Percentiles rank a stretch among this genome's conserved stretches.
phyloP scores from a whole-genome alignment of 2,329 filamentous ascomycete genomes.

The Teratosphaeria destructans region DNA sequence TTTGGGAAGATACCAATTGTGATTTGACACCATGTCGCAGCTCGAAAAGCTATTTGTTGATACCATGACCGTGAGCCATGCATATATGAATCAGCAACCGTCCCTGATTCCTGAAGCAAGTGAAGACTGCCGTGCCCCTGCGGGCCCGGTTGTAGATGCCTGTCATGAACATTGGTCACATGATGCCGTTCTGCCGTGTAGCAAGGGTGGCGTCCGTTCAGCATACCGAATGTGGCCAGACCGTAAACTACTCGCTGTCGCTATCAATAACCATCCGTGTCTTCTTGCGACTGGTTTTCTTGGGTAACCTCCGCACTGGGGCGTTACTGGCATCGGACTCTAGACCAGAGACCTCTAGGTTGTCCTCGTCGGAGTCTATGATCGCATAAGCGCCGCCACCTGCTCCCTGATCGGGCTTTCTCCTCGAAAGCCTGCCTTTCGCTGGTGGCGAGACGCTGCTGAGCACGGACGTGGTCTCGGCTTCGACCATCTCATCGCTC shows the following conservation, averaged over 20 bases:
- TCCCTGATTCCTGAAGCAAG: neutral
- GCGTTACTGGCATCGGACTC: neutral
- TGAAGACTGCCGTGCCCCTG: neutral
- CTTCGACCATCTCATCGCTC: slow-evolving; percentile 30
- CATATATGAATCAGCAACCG: neutral
- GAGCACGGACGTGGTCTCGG: slow-evolving; percentile 19
- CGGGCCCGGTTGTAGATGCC: neutral
- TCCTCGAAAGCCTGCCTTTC: neutral
- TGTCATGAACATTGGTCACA: neutral
- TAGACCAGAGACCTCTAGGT: neutral
- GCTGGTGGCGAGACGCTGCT: neutral
- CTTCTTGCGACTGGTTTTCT: slow-evolving; percentile 6
- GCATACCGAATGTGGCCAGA: neutral
- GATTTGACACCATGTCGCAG: neutral
- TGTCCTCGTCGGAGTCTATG: neutral
- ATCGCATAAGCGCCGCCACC: neutral
- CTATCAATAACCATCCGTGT: slow-evolving; percentile 8
- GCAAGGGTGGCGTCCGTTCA: neutral
- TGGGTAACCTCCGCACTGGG: neutral
- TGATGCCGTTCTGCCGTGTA: neutral
- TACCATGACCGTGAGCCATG: neutral
- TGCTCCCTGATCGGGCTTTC: neutral
- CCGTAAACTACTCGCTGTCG: slow-evolving; percentile 6
- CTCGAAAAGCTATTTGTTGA: neutral
- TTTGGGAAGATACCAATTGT: neutral